Base-by-base conservation (phyloP, 2,329 filamentous ascomycete species). In the Aspergillus ibericus region DNA sequence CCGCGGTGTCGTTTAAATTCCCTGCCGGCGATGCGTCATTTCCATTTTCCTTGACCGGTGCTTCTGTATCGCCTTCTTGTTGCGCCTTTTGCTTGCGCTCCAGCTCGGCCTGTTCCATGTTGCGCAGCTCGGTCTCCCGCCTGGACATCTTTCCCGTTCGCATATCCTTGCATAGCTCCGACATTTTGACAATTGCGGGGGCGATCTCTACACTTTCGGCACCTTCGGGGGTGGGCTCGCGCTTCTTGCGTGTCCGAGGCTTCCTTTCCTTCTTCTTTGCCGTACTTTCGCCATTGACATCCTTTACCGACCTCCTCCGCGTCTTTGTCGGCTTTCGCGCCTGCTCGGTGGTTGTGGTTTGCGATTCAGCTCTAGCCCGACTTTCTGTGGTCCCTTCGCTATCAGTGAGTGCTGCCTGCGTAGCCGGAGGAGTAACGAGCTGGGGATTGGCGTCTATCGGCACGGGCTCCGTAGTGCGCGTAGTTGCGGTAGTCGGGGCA, bases 71-170 rank as follows among this genome's bases (percentile, higher is more conserved):
- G n/a, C 67, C 71, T 44, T 75, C 70, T 54, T 76, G 72, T 44
- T 72, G 72, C 48, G 73, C 72, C 55, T 72, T 72, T 58, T 76
- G 69, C 58, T 77, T 79, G 56, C 70, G 70, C 58, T 76, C 78
- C 32, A 83, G 78, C 58, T 85, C 83, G 2, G 75, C 79, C 76
- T 82, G 80, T 63, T 88, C 82, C 56, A 87, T 80, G 55, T 79
- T 78, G 8, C 81, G 81, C 73, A 88, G 78, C 62, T 83, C 80
- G 54, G 77, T 81, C 64, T 87, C 85, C 5, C 81, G 79, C 59
- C 81, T 79, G 0, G 85, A 88, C 38, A 81, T 80, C 62, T 80
- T 83, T 47, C 85, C 85, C 0, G 78, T 78, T n/a, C 77, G 74
- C 35, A 79, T 72, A 63, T 84, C 82, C 53, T 78, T 80, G 63